Percentiles rank a stretch among this genome's conserved stretches.
Evolutionary conservation across 495 filamentous ascomycete genomes (phyloP).

Genomic region (Penicillium pulvis): DNA sequence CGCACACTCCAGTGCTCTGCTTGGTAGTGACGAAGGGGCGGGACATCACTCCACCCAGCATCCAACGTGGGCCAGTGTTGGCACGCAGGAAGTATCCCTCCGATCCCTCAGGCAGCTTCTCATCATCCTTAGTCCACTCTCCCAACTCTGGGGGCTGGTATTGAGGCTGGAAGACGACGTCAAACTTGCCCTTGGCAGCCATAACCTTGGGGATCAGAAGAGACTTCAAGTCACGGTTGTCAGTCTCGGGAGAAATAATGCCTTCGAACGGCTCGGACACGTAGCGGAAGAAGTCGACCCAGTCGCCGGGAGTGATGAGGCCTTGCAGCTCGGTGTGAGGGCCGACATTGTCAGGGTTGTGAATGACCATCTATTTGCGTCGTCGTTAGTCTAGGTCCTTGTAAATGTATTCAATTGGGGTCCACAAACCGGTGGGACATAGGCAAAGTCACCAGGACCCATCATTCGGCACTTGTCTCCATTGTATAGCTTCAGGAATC

Average conservation of each 20-base stretch:
- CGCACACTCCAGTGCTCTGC: conserved; percentile 45
- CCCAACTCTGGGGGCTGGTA: conserved; percentile 41
- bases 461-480: conserved; percentile 47
- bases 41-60: conserved; percentile 46
- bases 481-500: conserved; percentile 50
- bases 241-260: conserved; percentile 49
- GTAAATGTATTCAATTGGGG: neutral
- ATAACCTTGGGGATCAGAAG: conserved; percentile 52
- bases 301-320: conserved; percentile 53
- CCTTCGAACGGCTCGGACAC: conserved; percentile 52
- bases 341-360: conserved; percentile 45
- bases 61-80: conserved; percentile 45
- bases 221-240: conserved; percentile 43
- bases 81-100: conserved; percentile 45
- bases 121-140: conserved; percentile 44
- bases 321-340: conserved; percentile 48
- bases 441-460: conserved; percentile 51
- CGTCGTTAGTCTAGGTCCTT: neutral
- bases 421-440: conserved; percentile 45
- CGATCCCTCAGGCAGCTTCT: conserved; percentile 38
- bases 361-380: conserved; percentile 32
- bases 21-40: conserved; percentile 47
- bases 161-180: conserved; percentile 48
- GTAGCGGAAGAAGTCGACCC: conserved; percentile 55
- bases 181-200: conserved; percentile 51